Conservation (phyloP, 768 basidiomycete genomes). For the Boletus reticulatus region DNA sequence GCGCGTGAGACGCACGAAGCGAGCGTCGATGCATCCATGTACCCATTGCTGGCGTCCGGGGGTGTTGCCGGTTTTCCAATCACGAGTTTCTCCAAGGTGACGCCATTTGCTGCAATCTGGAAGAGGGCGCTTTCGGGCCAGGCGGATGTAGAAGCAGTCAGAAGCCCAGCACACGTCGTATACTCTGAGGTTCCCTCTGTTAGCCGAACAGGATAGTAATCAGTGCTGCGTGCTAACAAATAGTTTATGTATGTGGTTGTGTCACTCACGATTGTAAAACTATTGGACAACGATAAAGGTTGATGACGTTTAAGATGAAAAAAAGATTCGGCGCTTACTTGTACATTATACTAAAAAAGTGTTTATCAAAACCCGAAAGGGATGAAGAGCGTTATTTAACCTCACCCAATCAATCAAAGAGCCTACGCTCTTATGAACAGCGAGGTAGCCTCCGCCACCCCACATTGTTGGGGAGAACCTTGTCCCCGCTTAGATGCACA, state of each 20-base stretch:
- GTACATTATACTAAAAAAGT: conserved; percentile 32
- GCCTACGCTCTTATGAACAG: conserved; percentile 35
- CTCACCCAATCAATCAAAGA: conserved; percentile 44
- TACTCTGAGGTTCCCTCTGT: conserved; percentile 39
- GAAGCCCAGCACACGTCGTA: conserved; percentile 37
- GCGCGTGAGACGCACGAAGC: conserved; percentile 63
- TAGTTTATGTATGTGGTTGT: no score
- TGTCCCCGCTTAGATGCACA: not conserved
- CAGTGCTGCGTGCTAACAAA: not conserved
- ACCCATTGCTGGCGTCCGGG: conserved; percentile 53
- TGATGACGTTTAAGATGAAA: not conserved
- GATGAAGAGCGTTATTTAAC: not conserved
- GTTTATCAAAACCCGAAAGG: not conserved
- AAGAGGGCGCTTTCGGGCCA: conserved; percentile 48
- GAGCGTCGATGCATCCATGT: conserved; percentile 54
- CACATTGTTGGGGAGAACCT: conserved; percentile 22
- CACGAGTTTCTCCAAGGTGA: conserved; percentile 61
- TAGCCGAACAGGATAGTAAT: not conserved
- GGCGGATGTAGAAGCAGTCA: conserved; percentile 36
- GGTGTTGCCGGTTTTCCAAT: conserved; percentile 68
- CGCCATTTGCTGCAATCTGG: conserved; percentile 51
- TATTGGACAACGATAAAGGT: not conserved
- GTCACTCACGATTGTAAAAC: conserved; percentile 29
- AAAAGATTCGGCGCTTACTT: conserved; percentile 26
- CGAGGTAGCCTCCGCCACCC: conserved; percentile 36